Percentiles rank a stretch among this genome's conserved stretches.
Evolutionary conservation across 1,284 basidiomycete genomes (phyloP).

Genomic region (Ganoderma resinaceum): DNA sequence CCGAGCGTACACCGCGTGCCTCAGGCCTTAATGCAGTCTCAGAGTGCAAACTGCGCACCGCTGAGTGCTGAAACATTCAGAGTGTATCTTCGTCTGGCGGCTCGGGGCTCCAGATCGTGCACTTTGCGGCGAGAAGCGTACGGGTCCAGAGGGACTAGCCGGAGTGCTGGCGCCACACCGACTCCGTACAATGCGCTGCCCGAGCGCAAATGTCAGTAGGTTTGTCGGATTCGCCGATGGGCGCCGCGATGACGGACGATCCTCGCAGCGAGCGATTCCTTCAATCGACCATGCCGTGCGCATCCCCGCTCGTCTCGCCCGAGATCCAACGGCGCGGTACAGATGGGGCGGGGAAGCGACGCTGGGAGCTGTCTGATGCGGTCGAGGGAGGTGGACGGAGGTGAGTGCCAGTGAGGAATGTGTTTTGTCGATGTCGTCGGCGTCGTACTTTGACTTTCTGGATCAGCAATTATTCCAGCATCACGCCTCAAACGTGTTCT

Average conservation of each 20-base stretch:
- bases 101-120: neutral
- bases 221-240: slow-evolving; percentile 4
- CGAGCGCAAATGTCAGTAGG: neutral
- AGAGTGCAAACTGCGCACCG: no score
- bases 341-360: slow-evolving; percentile 6
- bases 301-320: neutral
- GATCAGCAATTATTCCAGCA: slow-evolving; percentile 4
- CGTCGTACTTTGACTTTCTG: neutral
- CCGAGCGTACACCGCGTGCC: neutral
- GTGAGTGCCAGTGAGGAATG: slow-evolving; percentile 1
- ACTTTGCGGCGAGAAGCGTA: slow-evolving; percentile 2
- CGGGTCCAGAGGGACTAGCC: neutral
- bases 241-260: neutral
- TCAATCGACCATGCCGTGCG: neutral
- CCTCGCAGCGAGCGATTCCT: neutral
- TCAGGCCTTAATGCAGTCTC: no score
- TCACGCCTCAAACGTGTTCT: slow-evolving; percentile 4
- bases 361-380: neutral
- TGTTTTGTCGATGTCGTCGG: neutral
- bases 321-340: neutral
- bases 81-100: neutral
- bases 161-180: neutral
- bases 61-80: no score
- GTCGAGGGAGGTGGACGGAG: neutral
- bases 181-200: neutral